A percentile compares a stretch with the other conserved stretches of the same genome.
Conservation (phyloP, 2,329 filamentous ascomycete genomes). For the Simplicillium aogashimaense region DNA sequence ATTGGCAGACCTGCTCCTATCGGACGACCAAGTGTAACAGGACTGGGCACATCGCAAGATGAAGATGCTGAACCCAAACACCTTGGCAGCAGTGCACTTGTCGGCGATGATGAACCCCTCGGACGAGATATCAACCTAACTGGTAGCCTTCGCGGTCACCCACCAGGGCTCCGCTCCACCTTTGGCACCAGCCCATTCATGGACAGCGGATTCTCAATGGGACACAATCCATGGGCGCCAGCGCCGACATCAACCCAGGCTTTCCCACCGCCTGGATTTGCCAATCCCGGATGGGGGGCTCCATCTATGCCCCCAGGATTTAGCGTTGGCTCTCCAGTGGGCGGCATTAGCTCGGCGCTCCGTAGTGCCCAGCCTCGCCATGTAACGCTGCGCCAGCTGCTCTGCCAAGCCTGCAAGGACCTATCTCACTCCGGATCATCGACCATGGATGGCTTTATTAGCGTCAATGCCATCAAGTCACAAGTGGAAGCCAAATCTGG, state of each 20-base stretch:
- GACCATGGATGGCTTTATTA: constrained; percentile 55
- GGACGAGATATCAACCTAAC: constrained; percentile 18
- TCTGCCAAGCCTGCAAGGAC: constrained; percentile 70
- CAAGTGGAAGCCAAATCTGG: constrained; percentile 47
- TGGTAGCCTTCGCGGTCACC: constrained; percentile 28
- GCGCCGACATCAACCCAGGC: constrained; percentile 22
- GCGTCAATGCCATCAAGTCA: constrained; percentile 57
- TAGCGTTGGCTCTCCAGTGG: constrained; percentile 19
- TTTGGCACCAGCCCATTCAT: constrained; percentile 33
- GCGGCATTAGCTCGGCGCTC: constrained; percentile 18
- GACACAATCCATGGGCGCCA: constrained; percentile 31
- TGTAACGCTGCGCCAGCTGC: constrained; percentile 59
- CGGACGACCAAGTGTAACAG: constrained; percentile 70
- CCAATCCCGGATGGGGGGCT: constrained; percentile 27
- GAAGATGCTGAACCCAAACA: constrained; percentile 69
- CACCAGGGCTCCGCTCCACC: constrained; percentile 33
- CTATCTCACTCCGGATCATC: constrained; percentile 27
- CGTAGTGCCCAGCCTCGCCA: constrained; percentile 47
- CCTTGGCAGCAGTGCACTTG: constrained; percentile 80
- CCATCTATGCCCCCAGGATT: constrained; percentile 23
- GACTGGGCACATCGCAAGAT: constrained; percentile 38
- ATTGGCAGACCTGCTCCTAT: constrained; percentile 81
- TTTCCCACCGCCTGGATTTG: constrained; percentile 37
- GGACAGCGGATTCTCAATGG: constrained; percentile 27
- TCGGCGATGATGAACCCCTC: constrained; percentile 61